Base-by-base conservation (phyloP, 352 stramenopile genomes). In the Aphanomyces invadans region DNA sequence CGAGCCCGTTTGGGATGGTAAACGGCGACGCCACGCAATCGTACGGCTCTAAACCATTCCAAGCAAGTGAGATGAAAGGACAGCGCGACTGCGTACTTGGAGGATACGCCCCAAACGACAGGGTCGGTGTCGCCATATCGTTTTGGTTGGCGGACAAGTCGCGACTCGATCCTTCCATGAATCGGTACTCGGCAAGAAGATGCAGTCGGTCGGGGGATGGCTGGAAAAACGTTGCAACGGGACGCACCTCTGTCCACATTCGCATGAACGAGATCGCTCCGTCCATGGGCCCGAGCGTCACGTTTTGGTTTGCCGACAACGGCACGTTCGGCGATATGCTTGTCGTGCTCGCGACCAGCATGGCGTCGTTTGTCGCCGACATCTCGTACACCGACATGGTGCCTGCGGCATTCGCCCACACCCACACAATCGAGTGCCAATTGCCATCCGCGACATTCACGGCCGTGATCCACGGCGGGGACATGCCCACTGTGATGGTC, bases 81-180 rank as follows among this genome's bases (percentile, higher is more conserved):
- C 36, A 42, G 36, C 7, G 36, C 36, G 15, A 42, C 7, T 42
- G 36, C 15, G 42, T 52, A 63, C 55, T 17, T 48, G 28, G 17
- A 31, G 55, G 21, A 25, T 25, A 48, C 17, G 28, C 25, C 2
- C 28, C 28, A 46, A 63, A 63, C 1, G 33, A n/a, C 23, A 57
- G 36, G 36, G 36, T 42, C 36, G 15, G 36, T 42, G 36, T 17
- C 2, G 7, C 11, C 21, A 63, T 3, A 23, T 63, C 36, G 42
- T 63, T 63, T 63, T 51, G 55, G 42, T 63, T 7, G 10, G 23
- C 9, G 1, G 55, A 63, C 11, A 63, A 33, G 42, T 63, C 55
- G 7, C 55, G 26, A 12, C n/a, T 31, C 5, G n/a, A 48, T 25
- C 55, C 55, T 25, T 63, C 55, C 3, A 49, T 54, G 42, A 63